These are phyloP conservation scores for Porosira glacialis DNA, from an alignment of 352 stramenopile species.

Conservation along the genomic window DNA sequence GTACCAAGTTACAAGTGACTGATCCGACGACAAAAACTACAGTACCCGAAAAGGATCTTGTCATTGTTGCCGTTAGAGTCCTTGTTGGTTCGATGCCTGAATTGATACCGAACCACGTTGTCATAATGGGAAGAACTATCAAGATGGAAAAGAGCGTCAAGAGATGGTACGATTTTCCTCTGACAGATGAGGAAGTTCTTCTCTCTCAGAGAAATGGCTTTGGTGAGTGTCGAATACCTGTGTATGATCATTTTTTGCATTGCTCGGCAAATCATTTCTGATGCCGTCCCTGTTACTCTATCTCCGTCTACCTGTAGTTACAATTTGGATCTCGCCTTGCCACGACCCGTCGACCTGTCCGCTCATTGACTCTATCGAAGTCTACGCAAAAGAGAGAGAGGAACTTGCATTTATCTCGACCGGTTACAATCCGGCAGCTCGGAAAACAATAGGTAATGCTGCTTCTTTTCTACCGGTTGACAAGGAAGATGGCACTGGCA, in stretches of 20 bases:
- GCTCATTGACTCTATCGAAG: slow-evolving; percentile 77
- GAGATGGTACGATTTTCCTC: slow-evolving; percentile 75
- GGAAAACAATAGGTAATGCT: too few species aligned
- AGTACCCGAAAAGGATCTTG: slow-evolving; percentile 19
- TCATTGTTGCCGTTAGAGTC: slow-evolving; percentile 72
- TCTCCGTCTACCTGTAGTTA: too few species aligned
- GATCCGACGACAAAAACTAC: slow-evolving; percentile 14
- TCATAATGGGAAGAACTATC: slow-evolving; percentile 61
- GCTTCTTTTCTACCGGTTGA: neutral
- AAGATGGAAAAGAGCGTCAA: slow-evolving; percentile 67
- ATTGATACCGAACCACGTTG: slow-evolving; percentile 63
- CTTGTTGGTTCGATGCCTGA: slow-evolving; percentile 71
- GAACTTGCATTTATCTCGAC: slow-evolving; percentile 36
- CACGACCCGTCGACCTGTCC: slow-evolving; percentile 53
- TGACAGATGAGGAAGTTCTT: slow-evolving; percentile 78
- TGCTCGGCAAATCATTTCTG: too few species aligned
- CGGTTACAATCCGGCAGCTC: slow-evolving; percentile 4
- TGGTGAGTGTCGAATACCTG: too few species aligned
- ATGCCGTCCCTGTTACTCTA: too few species aligned
- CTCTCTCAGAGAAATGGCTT: slow-evolving; percentile 68
- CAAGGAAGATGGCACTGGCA: slow-evolving; percentile 11
- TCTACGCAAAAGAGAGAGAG: slow-evolving; percentile 62
- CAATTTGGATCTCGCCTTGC: slow-evolving; percentile 62
- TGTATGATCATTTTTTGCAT: too few species aligned
- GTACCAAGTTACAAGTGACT: slow-evolving; percentile 37